Evolutionary conservation across 1,284 basidiomycete genomes (phyloP), one percentile per base, ranked within the genome.

Genomic region (Porphyrellus sp.): DNA sequence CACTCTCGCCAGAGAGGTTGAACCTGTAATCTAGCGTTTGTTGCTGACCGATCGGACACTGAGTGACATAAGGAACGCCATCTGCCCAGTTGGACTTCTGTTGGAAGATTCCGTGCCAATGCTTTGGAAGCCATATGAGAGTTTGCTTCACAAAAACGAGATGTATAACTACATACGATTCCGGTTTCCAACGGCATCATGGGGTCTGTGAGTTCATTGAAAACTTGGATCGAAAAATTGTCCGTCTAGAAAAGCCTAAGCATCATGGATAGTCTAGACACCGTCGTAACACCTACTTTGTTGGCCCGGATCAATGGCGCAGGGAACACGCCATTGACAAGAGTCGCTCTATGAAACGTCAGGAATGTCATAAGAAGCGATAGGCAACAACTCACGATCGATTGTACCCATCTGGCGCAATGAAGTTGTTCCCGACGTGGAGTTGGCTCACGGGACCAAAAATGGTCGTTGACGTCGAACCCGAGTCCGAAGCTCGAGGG

Each of bases 351-450:
- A 28, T 4, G 27, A 24, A 34, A 27, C 1, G 9, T 60, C 18
- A 55, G 46, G 9, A 28, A 23, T 0, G 18, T 16, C 11, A 27
- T 4, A 24, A 34, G 18, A 52, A 15, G 7, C 4, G 11, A 42
- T 4, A 20, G 23, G 15, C 8, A 24, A 9, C 16, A 9, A 63
- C 61, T 54, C 53, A 72, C 59, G 65, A 65, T 46, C 73, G 61
- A 23, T 50, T 59, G 51, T 51, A 72, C 18, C 73, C 72, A 60
- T 74, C 72, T 5, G 73, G 71, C 2, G 67, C 57, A 21, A 73
- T 58, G 24, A 52, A 37, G 0, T 42, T 34, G 46, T 74, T 71
- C 12, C 33, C 59, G 13, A 74, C 50, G 12, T 43, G 15, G 28
- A 68, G 40, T 15, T 52, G 31, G 15, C 34, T 44, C 12, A 48